Evolutionary conservation across 176 grass and related monocot species (phyloP), one percentile per base, ranked within the genome.

Genomic region (Bonia amplexicaulis): DNA sequence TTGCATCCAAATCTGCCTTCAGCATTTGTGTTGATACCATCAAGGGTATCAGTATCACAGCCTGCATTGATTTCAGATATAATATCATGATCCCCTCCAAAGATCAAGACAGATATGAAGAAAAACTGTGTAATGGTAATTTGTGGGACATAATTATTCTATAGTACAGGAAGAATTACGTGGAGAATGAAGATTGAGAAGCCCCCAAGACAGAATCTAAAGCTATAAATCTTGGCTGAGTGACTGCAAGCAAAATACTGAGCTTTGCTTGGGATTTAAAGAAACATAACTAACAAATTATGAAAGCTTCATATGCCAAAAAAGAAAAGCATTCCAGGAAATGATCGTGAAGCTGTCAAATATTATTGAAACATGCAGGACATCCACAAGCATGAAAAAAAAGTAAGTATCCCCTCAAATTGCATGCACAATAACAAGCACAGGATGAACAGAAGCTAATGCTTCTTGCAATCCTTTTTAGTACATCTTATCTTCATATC

Each of bases 1-100:
- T 93, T 78, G 80, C 93, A 98, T 72, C 96, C 93, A 54, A 95
- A 95, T 86, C 70, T 93, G 37, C 80, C 83, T 71, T 89, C 83
- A 65, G 72, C 35, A 49, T 90, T 85, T 63, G 51, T 61, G 60
- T 76, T 52, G 65, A 45, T 46, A 72, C 46, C 82, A 37, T 87
- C 58, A 57, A 80, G 41, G 15, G 71, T 60, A 69, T 70, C 53
- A 49, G 45, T 29, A 66, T 41, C 46, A 2, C 37, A 31, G 59
- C 76, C 93, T 94, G 87, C 79, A 83, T 55, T 35, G 78, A 47
- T 45, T 60, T 64, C 58, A 86, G 27, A 83, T 49, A 87, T 35
- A 51, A 47, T 66, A 17, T 74, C 16, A 67, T 46, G 65, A 58
- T 73, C 47, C 76, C 37, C 33, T 66, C 39, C 49, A 68, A 67